Evolutionary conservation across 23 red algal species (phyloP).

Genomic region (Gracilaria domingensis): DNA sequence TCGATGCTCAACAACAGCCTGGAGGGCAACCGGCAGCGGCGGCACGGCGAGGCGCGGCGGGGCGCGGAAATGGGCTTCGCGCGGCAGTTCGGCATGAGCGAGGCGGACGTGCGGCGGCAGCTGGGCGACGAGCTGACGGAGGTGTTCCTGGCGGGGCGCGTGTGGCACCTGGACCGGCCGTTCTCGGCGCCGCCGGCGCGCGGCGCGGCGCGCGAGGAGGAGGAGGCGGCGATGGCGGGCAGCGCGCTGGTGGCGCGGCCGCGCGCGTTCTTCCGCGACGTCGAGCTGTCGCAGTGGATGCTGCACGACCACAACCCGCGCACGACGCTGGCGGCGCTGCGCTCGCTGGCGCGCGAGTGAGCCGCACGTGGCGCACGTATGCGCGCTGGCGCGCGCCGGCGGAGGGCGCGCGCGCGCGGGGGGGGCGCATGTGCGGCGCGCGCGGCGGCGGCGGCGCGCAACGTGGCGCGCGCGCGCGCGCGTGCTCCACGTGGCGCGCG

Average conservation of each 20-base stretch:
- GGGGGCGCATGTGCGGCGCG: background rate
- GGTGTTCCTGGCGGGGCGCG: conserved; percentile 52
- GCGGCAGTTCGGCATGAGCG: conserved; percentile 57
- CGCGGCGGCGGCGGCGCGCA: no score
- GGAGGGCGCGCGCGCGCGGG: background rate
- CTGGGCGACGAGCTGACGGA: conserved; percentile 46
- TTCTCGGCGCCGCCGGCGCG: conserved; percentile 22
- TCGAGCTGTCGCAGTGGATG: conserved; percentile 63
- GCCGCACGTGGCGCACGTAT: background rate
- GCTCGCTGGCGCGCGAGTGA: background rate
- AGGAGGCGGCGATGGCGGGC: background rate
- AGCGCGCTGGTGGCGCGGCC: conserved; percentile 24
- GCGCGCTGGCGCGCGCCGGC: background rate
- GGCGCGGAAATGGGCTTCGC: conserved; percentile 35
- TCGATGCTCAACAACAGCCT: conserved; percentile 19
- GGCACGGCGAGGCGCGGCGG: background rate
- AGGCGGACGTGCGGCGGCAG: conserved; percentile 21
- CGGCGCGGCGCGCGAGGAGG: conserved; percentile 7
- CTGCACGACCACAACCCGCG: conserved; percentile 62
- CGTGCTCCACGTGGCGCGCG: background rate
- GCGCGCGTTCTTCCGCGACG: conserved; percentile 40
- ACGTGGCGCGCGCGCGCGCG: background rate
- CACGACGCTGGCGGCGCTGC: conserved; percentile 31
- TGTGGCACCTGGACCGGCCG: conserved; percentile 62
- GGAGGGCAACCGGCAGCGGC: conserved; percentile 1